Base-by-base conservation (phyloP, 116 monocot genomes). In the Trichopus zeylanicus region DNA sequence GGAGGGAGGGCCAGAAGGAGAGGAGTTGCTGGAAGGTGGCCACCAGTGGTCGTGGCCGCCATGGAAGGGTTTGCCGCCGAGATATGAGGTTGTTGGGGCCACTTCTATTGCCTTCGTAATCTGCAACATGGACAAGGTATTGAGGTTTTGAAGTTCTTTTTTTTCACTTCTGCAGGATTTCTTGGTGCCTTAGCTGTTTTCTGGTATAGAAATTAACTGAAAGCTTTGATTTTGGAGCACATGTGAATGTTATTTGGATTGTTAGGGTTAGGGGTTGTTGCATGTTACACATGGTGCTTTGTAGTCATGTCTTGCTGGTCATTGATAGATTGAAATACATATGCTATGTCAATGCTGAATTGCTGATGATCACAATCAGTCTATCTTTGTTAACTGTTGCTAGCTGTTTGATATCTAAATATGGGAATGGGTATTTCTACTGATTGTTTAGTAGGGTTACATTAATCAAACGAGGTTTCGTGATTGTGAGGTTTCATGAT, bases 41-140 rank as follows among this genome's bases (percentile, higher is more conserved):
- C 64, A 66, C 24, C 46, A 66, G 8, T 62, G 64, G 74, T 74
- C 61, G 31, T 82, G 81, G 87, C 71, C 77, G 28, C 74, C 73
- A 31, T 75, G 72, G 80, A 67, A 62, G 30, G 42, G 61, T 8
- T 61, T 99, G 32, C 88, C 85, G 11, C 48, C 64, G 71, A 51
- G 88, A 26, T 99, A 91, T 49, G 88, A 72, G 78, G 60, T 99
- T n/a, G 85, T 99, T 54, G 98, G 81, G 18, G 62, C 88, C 22
- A 88, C 92, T 7, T 91, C 98, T 5, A 75, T 99, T 31, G 98
- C 98, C 5, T 99, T 99, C 56, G 98, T 99, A 42, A 63, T 99
- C 42, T 99, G 98, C 76, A 91, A 99, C 70, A 99, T 99, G 98
- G 98, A 99, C 47, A 99, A 99, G 98, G 98, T 87, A 67, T 42